Base-by-base conservation (phyloP, 169 alveolate genomes). In the Perkinsus marinus region DNA sequence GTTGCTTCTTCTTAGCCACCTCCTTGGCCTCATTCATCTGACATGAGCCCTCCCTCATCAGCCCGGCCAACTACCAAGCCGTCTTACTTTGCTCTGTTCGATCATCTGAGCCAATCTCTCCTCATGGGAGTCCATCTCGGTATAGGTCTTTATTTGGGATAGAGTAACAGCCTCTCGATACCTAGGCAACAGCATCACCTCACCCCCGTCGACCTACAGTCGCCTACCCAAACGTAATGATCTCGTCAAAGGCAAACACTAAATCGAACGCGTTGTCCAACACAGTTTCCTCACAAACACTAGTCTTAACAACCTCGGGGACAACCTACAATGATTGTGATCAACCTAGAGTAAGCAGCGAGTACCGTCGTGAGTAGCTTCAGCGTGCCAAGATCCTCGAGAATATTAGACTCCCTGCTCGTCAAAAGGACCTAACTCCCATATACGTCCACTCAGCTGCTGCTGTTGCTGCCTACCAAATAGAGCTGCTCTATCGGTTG, bases 71-170 rank as follows among this genome's bases (percentile, higher is more conserved):
- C 7, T 16, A 13, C 37, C 34, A 19, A 6, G 9, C 34, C 9
- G 26, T 16, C 7, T 57, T 57, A 57, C 79, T 57, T 57, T 57
- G 79, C 79, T 57, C 22, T 57, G 79, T 16, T 57, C 79, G 26
- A 57, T 57, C 79, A 57, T 57, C 34, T 57, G 79, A 26, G 79
- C 79, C 34, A 57, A 57, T 16, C 79, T 96, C 89, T 97, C 98
- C 57, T 96, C 98, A 90, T 96, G 96, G n/a, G 97, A 95, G 91
- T 97, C 98, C 98, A 97, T 97, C 94, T 96, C 98, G 43, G 96
- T 94, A 92, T 94, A 97, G 68, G 97, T 92, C 94, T 96, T 96
- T 43, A 97, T 94, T 93, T 97, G 97, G n/a, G 96, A 92, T 92
- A 97, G 94, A 38, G 97, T 96, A n/a, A 97, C 97, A 39, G 96